Evolutionary conservation across 192 early-diverging fungal species (phyloP).

Genomic region (Backusella parvicylindrica): DNA sequence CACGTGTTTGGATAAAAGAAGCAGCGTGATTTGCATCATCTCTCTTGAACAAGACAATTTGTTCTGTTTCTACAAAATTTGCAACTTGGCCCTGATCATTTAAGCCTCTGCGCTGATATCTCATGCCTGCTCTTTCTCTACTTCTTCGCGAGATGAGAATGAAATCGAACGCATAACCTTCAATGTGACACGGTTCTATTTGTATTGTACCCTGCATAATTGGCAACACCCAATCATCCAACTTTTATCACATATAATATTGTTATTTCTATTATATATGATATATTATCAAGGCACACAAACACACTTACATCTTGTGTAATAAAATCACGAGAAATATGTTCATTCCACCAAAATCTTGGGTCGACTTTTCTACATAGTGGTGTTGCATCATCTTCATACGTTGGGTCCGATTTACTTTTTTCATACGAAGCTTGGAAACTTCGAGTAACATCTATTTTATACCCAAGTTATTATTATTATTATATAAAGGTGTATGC

Average conservation of each 20-base stretch:
- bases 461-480: too few relatives aligned
- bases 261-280: background rate
- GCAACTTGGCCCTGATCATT: slow-evolving; percentile 84
- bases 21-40: slow-evolving; percentile 47
- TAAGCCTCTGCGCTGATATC: slow-evolving; percentile 88
- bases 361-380: slow-evolving; percentile 28
- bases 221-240: slow-evolving; percentile 52
- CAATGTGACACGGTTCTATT: slow-evolving; percentile 57
- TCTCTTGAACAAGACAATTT: slow-evolving; percentile 67
- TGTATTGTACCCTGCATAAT: slow-evolving; percentile 72
- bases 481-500: too few relatives aligned
- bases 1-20: slow-evolving; percentile 89
- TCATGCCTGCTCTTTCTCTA: slow-evolving; percentile 60
- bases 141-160: slow-evolving; percentile 68
- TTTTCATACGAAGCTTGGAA: slow-evolving; percentile 33
- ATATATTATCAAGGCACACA: background rate
- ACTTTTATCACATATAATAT: slow-evolving; percentile 28
- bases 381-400: background rate
- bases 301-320: slow-evolving; percentile 34
- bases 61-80: slow-evolving; percentile 98
- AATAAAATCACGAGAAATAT: slow-evolving; percentile 40
- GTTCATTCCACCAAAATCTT: slow-evolving; percentile 64
- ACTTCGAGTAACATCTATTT: slow-evolving; percentile 42
- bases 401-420: slow-evolving; percentile 23
- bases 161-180: slow-evolving; percentile 58